phyloP scores from a whole-genome alignment of 345 rosid genomes.

The Ceriops decandra region DNA sequence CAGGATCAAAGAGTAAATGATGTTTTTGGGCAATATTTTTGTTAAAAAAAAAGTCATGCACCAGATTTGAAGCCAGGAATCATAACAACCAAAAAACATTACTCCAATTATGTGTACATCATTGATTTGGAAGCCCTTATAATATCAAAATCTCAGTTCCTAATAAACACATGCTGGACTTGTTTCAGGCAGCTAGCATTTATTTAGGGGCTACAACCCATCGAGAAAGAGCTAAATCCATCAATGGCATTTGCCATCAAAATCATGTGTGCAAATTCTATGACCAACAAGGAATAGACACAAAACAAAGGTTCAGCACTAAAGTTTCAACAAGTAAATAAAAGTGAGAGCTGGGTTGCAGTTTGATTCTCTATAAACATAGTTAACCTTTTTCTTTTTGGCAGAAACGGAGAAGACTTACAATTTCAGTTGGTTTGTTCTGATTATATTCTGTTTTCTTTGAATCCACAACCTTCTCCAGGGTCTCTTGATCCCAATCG shows the following conservation, averaged over 20 bases:
- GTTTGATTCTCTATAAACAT: too few relatives aligned
- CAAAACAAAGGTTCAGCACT: neutral
- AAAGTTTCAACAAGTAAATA: neutral
- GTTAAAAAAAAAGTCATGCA: too few relatives aligned
- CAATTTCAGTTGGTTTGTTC: conserved; percentile 94
- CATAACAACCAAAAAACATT: neutral
- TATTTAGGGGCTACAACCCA: too few relatives aligned
- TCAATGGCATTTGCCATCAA: neutral
- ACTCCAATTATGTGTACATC: too few relatives aligned
- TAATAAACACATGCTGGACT: too few relatives aligned
- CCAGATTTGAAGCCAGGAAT: neutral
- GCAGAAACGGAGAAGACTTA: conserved; percentile 27
- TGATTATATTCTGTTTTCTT: conserved; percentile 79
- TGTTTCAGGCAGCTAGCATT: too few relatives aligned
- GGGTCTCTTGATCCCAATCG: conserved; percentile 93
- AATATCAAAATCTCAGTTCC: too few relatives aligned
- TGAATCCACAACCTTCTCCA: conserved; percentile 89
- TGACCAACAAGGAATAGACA: neutral
- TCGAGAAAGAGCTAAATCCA: neutral
- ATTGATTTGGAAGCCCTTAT: too few relatives aligned
- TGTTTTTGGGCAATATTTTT: neutral
- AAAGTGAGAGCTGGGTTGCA: neutral
- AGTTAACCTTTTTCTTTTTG: too few relatives aligned
- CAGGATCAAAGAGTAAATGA: neutral
- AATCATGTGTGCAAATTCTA: neutral